These are phyloP conservation scores for Tulasnella sp. DNA, from an alignment of 768 basidiomycete genomes.

Conservation along the genomic window DNA sequence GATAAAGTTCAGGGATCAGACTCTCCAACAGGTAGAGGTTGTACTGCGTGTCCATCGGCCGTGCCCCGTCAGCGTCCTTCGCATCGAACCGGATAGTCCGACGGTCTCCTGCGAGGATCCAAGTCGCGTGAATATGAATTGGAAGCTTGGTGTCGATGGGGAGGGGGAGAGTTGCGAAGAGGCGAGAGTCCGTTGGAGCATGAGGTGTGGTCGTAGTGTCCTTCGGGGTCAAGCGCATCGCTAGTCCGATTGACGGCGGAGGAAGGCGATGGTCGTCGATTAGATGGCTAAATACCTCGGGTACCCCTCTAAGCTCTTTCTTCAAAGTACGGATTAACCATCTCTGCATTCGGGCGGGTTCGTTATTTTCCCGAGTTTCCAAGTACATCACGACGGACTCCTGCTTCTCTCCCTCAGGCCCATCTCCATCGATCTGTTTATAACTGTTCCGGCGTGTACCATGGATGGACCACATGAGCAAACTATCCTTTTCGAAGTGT, in stretches of 20 bases:
- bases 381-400: no score
- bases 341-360: not conserved
- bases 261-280: not conserved
- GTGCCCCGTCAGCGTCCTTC: not conserved
- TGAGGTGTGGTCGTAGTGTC: not conserved
- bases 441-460: not conserved
- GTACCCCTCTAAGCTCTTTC: not conserved
- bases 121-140: conserved; percentile 39
- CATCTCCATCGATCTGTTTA: not conserved
- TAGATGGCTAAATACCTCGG: not conserved
- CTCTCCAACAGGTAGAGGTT: not conserved
- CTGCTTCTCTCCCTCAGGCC: no score
- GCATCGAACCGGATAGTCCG: conserved; percentile 20
- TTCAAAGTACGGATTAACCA: not conserved
- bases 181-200: not conserved
- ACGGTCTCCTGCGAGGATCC: conserved; percentile 39
- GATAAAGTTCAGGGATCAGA: not conserved
- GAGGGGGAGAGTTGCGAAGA: conserved; percentile 40
- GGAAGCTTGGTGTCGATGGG: conserved; percentile 34
- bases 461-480: not conserved
- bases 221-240: not conserved
- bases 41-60: not conserved
- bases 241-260: not conserved
- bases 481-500: not conserved
- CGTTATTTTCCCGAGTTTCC: not conserved